These are phyloP conservation scores for Spizellomyces sp. DNA, from an alignment of 192 early-diverging fungal species.

Conservation along the genomic window DNA sequence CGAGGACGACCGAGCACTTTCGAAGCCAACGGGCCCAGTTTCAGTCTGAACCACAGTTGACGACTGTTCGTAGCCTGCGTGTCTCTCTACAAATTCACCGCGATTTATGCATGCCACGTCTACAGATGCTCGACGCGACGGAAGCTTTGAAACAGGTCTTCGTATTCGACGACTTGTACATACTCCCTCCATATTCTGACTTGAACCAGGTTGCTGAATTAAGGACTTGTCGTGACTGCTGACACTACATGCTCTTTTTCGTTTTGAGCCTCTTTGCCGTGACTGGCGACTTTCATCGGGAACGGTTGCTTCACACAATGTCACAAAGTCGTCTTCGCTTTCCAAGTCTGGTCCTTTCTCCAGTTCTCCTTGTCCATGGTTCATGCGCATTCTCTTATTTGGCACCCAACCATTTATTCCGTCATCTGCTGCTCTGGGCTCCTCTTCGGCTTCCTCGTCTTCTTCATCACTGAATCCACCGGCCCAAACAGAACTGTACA, in stretches of 20 bases:
- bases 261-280: too few species aligned
- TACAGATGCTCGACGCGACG: neutral
- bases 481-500: conserved; percentile 17
- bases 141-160: neutral
- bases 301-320: too few species aligned
- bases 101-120: neutral
- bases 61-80: neutral
- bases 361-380: neutral
- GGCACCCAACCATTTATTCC: conserved; percentile 7
- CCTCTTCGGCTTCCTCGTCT: conserved; percentile 6
- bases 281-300: too few species aligned
- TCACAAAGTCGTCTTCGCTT: too few species aligned
- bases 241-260: too few species aligned
- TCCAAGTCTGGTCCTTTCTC: too few species aligned
- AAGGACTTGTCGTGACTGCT: too few species aligned
- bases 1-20: neutral
- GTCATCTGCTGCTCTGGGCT: conserved; percentile 4
- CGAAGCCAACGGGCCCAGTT: neutral
- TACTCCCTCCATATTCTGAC: too few species aligned
- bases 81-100: conserved; percentile 1
- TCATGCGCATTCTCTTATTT: conserved; percentile 7
- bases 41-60: neutral
- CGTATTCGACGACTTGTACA: neutral
- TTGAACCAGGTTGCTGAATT: too few species aligned
- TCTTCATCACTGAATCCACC: conserved; percentile 6